These are phyloP conservation scores for Suhomyces faveliae DNA, from an alignment of 805 yeast genomes.

Conservation along the genomic window DNA sequence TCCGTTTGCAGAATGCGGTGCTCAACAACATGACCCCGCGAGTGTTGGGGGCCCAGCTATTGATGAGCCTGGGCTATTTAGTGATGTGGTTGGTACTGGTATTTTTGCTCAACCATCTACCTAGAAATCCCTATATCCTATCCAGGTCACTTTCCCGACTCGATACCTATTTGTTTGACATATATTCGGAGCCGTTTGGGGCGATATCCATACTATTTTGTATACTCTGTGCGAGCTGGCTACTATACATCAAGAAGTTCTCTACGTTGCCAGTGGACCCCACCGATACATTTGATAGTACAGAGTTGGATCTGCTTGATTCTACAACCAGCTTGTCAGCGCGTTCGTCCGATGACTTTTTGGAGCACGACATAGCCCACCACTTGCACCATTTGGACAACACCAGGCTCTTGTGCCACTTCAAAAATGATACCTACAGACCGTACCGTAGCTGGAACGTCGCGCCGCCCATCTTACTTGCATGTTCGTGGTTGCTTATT, in stretches of 20 bases:
- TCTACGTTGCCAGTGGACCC: neutral
- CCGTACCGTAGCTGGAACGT: conserved; percentile 22
- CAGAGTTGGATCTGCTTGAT: neutral
- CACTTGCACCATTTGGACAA: conserved; percentile 2
- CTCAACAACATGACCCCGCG: neutral
- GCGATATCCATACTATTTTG: conserved; percentile 1
- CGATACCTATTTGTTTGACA: conserved; percentile 41
- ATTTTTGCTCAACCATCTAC: conserved; percentile 57
- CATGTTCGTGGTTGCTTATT: conserved; percentile 48
- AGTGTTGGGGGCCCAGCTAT: neutral
- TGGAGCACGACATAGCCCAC: neutral
- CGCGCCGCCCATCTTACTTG: conserved; percentile 42
- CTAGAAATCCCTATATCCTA: conserved; percentile 54
- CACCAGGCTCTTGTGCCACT: neutral
- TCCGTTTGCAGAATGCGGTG: neutral
- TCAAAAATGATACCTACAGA: conserved; percentile 1
- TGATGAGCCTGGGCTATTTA: conserved; percentile 49
- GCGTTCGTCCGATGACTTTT: neutral
- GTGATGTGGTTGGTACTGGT: conserved; percentile 58
- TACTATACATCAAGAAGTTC: conserved; percentile 13
- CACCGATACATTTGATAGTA: neutral
- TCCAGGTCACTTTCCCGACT: conserved; percentile 44
- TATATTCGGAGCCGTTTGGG: conserved; percentile 4
- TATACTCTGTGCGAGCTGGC: conserved; percentile 6
- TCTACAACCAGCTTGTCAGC: neutral